Percentiles rank a stretch among this genome's conserved stretches.
These are phyloP conservation scores for Pseudotsuga menziesii DNA, from an alignment of 75 land plant genomes.

Conservation along the genomic window DNA sequence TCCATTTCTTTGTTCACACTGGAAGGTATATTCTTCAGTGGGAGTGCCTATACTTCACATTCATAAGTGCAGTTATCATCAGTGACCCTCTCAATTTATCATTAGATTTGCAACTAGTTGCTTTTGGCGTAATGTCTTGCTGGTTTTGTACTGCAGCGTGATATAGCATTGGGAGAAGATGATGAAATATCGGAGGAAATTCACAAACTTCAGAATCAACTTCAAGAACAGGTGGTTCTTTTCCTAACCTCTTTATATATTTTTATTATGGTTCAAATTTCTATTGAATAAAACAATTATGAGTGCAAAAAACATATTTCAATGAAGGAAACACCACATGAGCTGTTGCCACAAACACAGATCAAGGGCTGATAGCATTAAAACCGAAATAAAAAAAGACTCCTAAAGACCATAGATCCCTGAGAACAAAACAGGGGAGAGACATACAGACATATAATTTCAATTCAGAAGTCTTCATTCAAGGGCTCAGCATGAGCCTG, in stretches of 20 bases:
- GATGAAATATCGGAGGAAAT: constrained; percentile 56
- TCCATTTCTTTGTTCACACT: background rate
- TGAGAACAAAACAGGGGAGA: no score
- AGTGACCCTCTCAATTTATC: background rate
- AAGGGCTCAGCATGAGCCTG: no score
- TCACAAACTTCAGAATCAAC: constrained; percentile 29
- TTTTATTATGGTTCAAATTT: no score
- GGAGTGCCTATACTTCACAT: background rate
- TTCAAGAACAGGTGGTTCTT: constrained; percentile 47
- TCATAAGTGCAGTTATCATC: background rate
- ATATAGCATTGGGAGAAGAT: constrained; percentile 42
- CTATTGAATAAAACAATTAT: no score
- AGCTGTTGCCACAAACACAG: no score
- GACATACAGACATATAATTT: no score
- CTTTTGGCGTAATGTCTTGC: background rate
- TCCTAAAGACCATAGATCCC: no score
- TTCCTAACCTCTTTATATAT: background rate
- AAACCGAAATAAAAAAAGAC: no score
- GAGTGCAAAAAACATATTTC: no score
- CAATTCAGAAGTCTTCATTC: no score
- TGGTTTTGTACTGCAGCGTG: constrained; percentile 44
- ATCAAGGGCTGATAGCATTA: no score
- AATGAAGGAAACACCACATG: no score
- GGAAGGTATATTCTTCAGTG: background rate
- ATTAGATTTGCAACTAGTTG: background rate